Evolutionary conservation across 164 flowering plant genomes (phyloP), one percentile per base, ranked within the genome.

Genomic region (Chloranthus sessilifolius): DNA sequence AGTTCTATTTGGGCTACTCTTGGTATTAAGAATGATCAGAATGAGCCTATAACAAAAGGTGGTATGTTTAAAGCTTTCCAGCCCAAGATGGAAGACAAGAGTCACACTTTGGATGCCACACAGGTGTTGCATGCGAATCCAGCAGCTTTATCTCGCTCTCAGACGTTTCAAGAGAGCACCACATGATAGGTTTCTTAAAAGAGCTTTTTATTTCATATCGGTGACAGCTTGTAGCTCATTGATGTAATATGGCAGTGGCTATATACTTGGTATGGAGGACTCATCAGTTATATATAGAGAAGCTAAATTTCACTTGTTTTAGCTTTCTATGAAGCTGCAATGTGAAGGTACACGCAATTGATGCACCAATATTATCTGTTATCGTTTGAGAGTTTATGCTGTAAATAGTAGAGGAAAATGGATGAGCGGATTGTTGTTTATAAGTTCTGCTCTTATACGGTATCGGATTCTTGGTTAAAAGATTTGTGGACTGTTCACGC

Each of bases 81-180:
- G 48, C 41, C 62, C 33, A 59, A 67, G 47, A 19, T 42, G 26
- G 67, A 47, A 30, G 65, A 53, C 33, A 56, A 55, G 26, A 44
- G 12, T 39, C 43, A 36, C 23, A n/a, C 27, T 10, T 28, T 46
- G 4, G 77, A 68, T 44, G 63, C 69, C 0, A 10, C 46, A n/a
- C 66, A 47, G 5, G 55, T 65, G 15, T 40, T 74, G 61, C 67
- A 68, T 53, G 77, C 82, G 20, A 74, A 75, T 53, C 76, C 79
- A 20, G 79, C 77, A 9, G 77, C 80, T 30, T 58, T 69, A 16
- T 76, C 79, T 23, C 74, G 77, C 42, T 71, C 75, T 12, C 70
- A 67, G 21, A 50, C 70, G 34, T 79, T 74, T 44, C 70, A 74
- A 51, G 84, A 79, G 59, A 73, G 63, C 53, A 58, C 66, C 7